Percentiles rank a stretch among this genome's conserved stretches.
Evolutionary conservation across 805 yeast genomes (phyloP).

Genomic region (Maudiozyma bulderi): DNA sequence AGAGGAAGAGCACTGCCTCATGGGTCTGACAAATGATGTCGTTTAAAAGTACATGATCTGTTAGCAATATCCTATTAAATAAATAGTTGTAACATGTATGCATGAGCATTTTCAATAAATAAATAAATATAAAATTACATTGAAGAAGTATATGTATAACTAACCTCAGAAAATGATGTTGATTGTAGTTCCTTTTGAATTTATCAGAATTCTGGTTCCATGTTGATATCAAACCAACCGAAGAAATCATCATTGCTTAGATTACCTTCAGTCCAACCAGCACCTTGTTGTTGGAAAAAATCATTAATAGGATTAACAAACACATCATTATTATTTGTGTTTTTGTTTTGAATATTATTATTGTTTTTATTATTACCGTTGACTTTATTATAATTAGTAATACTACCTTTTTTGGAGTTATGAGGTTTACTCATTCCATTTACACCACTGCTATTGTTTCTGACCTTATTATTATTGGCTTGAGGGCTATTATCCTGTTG

Average conservation of each 20-base stretch:
- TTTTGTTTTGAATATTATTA: not conserved
- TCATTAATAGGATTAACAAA: constrained; percentile 32
- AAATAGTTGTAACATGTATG: too few species aligned
- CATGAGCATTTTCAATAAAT: not conserved
- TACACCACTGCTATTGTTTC: not conserved
- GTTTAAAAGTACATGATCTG: too few species aligned
- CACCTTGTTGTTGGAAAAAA: constrained; percentile 72
- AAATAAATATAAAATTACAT: not conserved
- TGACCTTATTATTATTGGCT: too few species aligned
- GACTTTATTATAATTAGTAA: too few species aligned
- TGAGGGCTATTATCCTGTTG: too few species aligned
- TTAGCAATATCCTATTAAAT: too few species aligned
- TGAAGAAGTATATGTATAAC: not conserved
- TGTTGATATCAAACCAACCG: constrained; percentile 87
- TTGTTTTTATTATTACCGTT: not conserved
- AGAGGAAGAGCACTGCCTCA: too few species aligned
- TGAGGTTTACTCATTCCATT: not conserved
- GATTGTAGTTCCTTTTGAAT: not conserved
- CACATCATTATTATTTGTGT: not conserved
- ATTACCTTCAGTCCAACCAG: constrained; percentile 76
- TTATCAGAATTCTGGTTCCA: constrained; percentile 45
- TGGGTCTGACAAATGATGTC: too few species aligned
- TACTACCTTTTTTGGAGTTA: not conserved
- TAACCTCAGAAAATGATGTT: not conserved
- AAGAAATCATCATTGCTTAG: constrained; percentile 63